phyloP scores from a whole-genome alignment of 257 asterid genomes.

The Petrea volubilis region DNA sequence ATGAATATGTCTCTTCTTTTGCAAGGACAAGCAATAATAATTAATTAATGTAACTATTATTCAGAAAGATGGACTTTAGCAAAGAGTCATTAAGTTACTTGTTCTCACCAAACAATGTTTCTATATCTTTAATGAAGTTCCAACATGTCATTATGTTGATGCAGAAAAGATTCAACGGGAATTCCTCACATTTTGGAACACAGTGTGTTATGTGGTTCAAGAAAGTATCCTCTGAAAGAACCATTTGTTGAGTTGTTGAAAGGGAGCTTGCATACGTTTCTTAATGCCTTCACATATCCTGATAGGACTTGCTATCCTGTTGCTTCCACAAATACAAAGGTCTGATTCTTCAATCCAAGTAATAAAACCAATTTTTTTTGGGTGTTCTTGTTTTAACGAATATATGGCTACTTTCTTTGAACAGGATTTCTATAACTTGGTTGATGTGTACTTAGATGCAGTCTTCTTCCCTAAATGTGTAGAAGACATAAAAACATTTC shows the following conservation, averaged over 20 bases:
- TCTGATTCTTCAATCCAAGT: constrained; percentile 25
- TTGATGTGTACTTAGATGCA: constrained; percentile 97
- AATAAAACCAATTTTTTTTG: neutral
- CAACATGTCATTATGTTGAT: constrained; percentile 27
- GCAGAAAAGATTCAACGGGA: constrained; percentile 97
- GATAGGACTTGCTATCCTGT: constrained; percentile 99
- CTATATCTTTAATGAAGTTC: constrained; percentile 11
- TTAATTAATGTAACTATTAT: neutral
- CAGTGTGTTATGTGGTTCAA: constrained; percentile 95
- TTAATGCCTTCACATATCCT: constrained; percentile 97
- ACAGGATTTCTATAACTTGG: constrained; percentile 99
- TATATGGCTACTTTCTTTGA: constrained; percentile 18
- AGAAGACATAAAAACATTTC: constrained; percentile 89
- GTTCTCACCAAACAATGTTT: constrained; percentile 1
- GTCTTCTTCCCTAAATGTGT: constrained; percentile 96
- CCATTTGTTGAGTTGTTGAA: constrained; percentile 95
- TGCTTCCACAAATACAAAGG: constrained; percentile 97
- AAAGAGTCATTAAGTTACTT: neutral
- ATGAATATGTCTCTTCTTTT: neutral
- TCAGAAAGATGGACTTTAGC: constrained; percentile 14
- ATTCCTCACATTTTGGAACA: constrained; percentile 98
- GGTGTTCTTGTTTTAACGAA: constrained; percentile 8
- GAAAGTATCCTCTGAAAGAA: constrained; percentile 96
- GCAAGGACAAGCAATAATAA: neutral
- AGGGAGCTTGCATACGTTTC: constrained; percentile 93